Evolutionary conservation across 1,139 yeast species (phyloP), one percentile per base, ranked within the genome.

Genomic region (Lodderomyces oxycetoniae): DNA sequence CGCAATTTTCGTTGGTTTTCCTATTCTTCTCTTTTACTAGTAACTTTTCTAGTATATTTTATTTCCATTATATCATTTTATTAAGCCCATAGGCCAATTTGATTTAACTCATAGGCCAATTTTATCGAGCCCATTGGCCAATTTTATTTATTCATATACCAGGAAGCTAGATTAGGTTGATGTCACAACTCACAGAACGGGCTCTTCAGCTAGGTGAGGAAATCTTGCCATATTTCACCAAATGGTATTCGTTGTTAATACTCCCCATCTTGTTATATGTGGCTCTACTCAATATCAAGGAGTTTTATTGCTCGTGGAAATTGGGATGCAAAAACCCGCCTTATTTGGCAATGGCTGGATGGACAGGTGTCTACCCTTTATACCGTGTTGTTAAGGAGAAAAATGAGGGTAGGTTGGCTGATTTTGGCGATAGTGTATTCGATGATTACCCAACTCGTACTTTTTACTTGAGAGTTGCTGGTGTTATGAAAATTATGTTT

Each of bases 401-500:
- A 35, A 37, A 33, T 5, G 48, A 48, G 23, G 67, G 67, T 28
- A 36, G 37, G 7, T 44, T 60, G 38, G 52, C 51, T 30, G 63
- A 60, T 35, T 49, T 37, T 36, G 46, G 43, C 14, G 33, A 34
- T 13, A 37, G 39, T 2, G 9, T 36, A 3, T 52, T 61, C 40
- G 37, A 33, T 4, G 37, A 38, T 2, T 37, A 32, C 4, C 35
- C 38, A 14, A 32, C 29, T 15, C 30, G 32, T 8, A 40, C 50
- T 5, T 46, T 54, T 41, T 68, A 66, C 55, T 71, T 75, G 16
- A 48, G 52, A 14, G 67, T 67, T 33, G 59, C 63, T 16, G 48
- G 50, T 5, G 55, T 43, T 30, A 48, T 49, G 21, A 42, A 36
- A 28, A 35, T 45, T 22, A 30, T 56, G 14, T 35, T 50, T 16